These are phyloP conservation scores for Fomes fomentarius DNA, from an alignment of 1,284 basidiomycete genomes.

Conservation along the genomic window DNA sequence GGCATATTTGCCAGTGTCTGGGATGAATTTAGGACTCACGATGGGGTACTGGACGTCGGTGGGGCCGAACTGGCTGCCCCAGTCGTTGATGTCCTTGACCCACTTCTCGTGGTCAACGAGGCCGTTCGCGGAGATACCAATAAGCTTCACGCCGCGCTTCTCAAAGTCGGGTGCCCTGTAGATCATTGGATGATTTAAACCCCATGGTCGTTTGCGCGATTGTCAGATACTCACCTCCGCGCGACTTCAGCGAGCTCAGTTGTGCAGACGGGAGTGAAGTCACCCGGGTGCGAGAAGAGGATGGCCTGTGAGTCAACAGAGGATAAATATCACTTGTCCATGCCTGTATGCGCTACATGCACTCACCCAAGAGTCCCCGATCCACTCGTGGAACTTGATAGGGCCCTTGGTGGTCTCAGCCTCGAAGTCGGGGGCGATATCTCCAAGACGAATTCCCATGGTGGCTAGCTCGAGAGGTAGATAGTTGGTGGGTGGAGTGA, in stretches of 20 bases:
- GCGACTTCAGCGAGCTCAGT: constrained; percentile 98
- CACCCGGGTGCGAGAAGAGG: constrained; percentile 93
- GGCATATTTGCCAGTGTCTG: no score
- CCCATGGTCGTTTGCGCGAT: neutral
- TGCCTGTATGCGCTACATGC: neutral
- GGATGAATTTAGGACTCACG: no score
- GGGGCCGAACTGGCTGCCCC: constrained; percentile 64
- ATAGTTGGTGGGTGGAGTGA: neutral
- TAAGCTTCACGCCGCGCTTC: constrained; percentile 89
- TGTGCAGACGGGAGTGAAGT: constrained; percentile 88
- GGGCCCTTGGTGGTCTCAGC: constrained; percentile 80
- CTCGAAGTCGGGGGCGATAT: constrained; percentile 80
- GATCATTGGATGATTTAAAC: neutral
- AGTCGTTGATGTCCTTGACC: constrained; percentile 92
- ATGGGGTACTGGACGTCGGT: constrained; percentile 91
- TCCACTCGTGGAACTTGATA: constrained; percentile 92
- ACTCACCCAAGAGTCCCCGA: constrained; percentile 85
- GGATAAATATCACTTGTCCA: neutral
- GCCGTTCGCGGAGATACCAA: constrained; percentile 93
- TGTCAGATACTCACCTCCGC: constrained; percentile 44
- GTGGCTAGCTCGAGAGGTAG: neutral
- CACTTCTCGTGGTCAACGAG: constrained; percentile 87
- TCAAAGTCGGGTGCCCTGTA: constrained; percentile 77
- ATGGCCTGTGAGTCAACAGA: constrained; percentile 53
- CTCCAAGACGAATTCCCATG: constrained; percentile 67